A percentile compares a stretch with the other conserved stretches of the same genome.
Evolutionary conservation across 345 rosid genomes (phyloP).

Genomic region (Gossypium australe): DNA sequence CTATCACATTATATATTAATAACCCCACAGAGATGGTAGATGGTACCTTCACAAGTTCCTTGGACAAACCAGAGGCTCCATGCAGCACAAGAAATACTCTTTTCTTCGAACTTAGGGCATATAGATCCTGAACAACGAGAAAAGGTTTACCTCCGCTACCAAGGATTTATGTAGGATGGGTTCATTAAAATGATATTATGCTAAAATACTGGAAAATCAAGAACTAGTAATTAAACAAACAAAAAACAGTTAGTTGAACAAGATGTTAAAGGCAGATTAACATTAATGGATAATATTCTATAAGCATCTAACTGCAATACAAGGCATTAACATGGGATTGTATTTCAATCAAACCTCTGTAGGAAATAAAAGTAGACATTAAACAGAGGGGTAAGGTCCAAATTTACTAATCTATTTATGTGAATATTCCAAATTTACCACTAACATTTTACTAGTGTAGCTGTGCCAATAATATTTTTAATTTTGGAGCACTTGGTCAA

Average conservation of each 20-base stretch:
- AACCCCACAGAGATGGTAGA: not conserved
- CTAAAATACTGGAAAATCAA: not conserved
- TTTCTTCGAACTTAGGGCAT: slow-evolving; percentile 58
- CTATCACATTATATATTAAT: not conserved
- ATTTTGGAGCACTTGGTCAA: not conserved
- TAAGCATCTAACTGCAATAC: not conserved
- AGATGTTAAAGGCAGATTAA: not conserved
- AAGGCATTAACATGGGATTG: not conserved
- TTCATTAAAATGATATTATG: not conserved
- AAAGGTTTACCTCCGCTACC: not conserved
- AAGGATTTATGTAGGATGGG: not conserved
- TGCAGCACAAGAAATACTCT: slow-evolving; percentile 82
- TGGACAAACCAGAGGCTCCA: slow-evolving; percentile 90
- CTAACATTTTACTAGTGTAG: not conserved
- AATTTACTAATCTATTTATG: too few relatives aligned
- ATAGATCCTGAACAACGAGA: slow-evolving; percentile 47
- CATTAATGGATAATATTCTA: not conserved
- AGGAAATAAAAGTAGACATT: not conserved
- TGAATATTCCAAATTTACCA: not conserved
- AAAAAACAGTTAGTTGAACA: not conserved
- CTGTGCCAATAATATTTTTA: not conserved
- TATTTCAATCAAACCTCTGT: not conserved
- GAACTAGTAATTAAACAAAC: not conserved
- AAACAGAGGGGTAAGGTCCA: not conserved
- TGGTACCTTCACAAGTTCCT: slow-evolving; percentile 64